These are phyloP conservation scores for Drechslerella dactyloides DNA, from an alignment of 2,329 filamentous ascomycete genomes.

Conservation along the genomic window DNA sequence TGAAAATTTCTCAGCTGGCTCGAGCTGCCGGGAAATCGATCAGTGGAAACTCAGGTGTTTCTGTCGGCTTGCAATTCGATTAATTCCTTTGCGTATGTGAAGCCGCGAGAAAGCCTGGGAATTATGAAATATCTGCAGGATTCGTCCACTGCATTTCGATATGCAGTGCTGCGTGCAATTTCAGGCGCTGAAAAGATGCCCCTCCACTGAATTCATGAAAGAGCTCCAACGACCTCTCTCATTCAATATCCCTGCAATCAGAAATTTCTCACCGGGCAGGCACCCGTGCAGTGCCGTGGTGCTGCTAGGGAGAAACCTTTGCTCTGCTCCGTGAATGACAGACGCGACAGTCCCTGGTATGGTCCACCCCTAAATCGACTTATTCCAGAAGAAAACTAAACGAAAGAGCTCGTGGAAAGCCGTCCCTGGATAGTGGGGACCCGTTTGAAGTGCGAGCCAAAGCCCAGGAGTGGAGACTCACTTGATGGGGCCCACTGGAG, in stretches of 20 bases:
- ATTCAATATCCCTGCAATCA: neutral
- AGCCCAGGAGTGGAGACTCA: slow-evolving; percentile 38
- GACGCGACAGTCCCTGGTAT: neutral
- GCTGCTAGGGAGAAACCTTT: neutral
- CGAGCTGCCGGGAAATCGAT: neutral
- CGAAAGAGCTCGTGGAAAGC: slow-evolving; percentile 25
- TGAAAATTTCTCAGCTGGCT: neutral
- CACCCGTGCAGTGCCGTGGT: neutral
- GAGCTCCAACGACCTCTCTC: neutral
- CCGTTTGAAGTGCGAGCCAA: slow-evolving; percentile 38
- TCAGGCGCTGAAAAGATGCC: no score
- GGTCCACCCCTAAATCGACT: slow-evolving; percentile 22
- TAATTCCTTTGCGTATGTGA: slow-evolving; percentile 5
- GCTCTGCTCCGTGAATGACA: neutral
- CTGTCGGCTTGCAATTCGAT: neutral
- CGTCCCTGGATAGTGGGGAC: slow-evolving; percentile 50
- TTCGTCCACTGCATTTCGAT: slow-evolving; percentile 11
- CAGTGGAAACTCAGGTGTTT: neutral
- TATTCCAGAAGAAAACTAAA: slow-evolving; percentile 17
- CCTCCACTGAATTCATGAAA: neutral
- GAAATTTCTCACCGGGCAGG: neutral
- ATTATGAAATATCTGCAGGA: slow-evolving; percentile 41
- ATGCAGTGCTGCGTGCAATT: neutral
- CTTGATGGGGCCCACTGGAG: slow-evolving; percentile 37
- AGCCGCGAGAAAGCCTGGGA: slow-evolving; percentile 18